Evolutionary conservation across 495 filamentous ascomycete genomes (phyloP).

Genomic region (Neurospora pannonica): DNA sequence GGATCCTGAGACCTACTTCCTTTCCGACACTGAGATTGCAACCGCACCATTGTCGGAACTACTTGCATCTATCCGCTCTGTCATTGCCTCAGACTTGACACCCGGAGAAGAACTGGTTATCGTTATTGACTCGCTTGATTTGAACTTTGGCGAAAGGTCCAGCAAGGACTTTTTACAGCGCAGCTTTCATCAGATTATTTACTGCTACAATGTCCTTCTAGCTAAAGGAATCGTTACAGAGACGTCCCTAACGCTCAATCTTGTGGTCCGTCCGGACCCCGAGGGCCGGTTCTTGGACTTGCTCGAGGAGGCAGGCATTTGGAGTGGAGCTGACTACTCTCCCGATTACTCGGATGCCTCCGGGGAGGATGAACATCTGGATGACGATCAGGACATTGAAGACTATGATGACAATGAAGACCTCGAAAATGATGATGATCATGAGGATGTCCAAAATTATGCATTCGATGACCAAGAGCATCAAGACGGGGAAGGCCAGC

Average conservation of each 20-base stretch:
- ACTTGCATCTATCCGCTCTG: slow-evolving; percentile 52
- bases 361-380: slow-evolving; percentile 1
- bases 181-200: slow-evolving; percentile 38
- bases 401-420: slow-evolving; percentile 5
- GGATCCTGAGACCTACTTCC: slow-evolving; percentile 61
- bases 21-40: slow-evolving; percentile 55
- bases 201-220: slow-evolving; percentile 9
- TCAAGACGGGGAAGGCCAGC: neutral
- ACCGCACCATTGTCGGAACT: slow-evolving; percentile 49
- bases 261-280: slow-evolving; percentile 15
- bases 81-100: slow-evolving; percentile 57
- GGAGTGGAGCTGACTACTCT: neutral
- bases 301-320: slow-evolving; percentile 9
- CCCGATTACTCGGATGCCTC: slow-evolving; percentile 4
- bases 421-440: slow-evolving; percentile 10
- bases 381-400: neutral
- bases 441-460: slow-evolving; percentile 14
- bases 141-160: slow-evolving; percentile 56
- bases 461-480: neutral
- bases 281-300: slow-evolving; percentile 20
- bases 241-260: slow-evolving; percentile 17
- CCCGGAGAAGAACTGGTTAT: slow-evolving; percentile 62
- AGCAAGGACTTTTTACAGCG: slow-evolving; percentile 17
- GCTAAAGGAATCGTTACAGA: slow-evolving; percentile 16
- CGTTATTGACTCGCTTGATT: slow-evolving; percentile 54